phyloP scores from a whole-genome alignment of 2,329 filamentous ascomycete species.

The Seiridium unicorne region DNA sequence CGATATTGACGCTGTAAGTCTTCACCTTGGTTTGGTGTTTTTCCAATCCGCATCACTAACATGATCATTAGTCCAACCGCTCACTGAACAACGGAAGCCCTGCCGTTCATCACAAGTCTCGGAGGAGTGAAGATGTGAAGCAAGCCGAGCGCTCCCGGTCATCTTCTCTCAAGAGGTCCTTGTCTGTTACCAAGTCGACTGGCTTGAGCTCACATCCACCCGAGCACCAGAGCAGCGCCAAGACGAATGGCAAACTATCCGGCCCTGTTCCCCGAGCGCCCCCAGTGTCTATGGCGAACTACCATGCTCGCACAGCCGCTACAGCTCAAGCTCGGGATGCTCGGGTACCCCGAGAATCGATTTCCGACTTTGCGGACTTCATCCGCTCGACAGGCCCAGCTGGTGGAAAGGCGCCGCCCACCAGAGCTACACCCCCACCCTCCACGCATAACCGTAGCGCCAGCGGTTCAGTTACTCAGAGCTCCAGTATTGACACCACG shows the following conservation, averaged over 20 bases:
- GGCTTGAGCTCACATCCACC: constrained; percentile 36
- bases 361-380: constrained; percentile 84
- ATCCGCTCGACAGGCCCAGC: constrained; percentile 79
- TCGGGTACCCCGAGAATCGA: constrained; percentile 66
- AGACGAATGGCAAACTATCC: constrained; percentile 21
- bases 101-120: constrained; percentile 35
- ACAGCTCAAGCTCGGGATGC: constrained; percentile 65
- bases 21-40: background rate
- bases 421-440: constrained; percentile 23
- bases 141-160: constrained; percentile 38
- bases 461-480: constrained; percentile 29
- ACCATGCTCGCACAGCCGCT: constrained; percentile 24
- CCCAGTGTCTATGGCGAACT: constrained; percentile 27
- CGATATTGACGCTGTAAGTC: constrained; percentile 69
- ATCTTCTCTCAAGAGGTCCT: constrained; percentile 35
- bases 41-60: constrained; percentile 8
- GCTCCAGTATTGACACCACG: constrained; percentile 34
- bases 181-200: constrained; percentile 40
- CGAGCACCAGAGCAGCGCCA: constrained; percentile 22
- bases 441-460: constrained; percentile 27
- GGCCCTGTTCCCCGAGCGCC: constrained; percentile 29
- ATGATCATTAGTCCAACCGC: constrained; percentile 33
- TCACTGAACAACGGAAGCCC: constrained; percentile 39
- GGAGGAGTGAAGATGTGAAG: constrained; percentile 47
- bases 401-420: constrained; percentile 29